Base-by-base conservation (phyloP, 768 basidiomycete genomes). In the Amanita fuliginea region DNA sequence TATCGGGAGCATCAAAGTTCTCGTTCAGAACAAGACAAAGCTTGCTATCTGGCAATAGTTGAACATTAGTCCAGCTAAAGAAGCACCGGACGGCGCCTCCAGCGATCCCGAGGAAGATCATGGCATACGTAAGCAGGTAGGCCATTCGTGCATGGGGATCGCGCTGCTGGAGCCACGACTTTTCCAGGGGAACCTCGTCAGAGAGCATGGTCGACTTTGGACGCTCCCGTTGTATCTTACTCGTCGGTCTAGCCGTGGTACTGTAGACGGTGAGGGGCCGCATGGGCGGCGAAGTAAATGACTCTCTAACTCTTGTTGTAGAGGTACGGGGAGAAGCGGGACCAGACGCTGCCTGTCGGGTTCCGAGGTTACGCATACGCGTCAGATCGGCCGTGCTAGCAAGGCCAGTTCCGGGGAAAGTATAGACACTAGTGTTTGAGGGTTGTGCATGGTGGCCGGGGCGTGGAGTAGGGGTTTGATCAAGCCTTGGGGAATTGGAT, bases 1-100 rank as follows among this genome's bases (percentile, higher is more conserved):
- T 69, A 40, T 73, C 63, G 41, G 74, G 74, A 61, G 72, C 70
- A 54, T 66, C 68, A 57, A 94, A 94, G 51, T 89, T 72, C 58
- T 94, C 91, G 43, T 86, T 75, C 54, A 95, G 65, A 6, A 94
- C 81, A 21, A 80, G 67, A 55, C 87, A 88, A 28, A 83, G 56
- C 42, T 72, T 70, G 16, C 62, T 65, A 7, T 36, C 35, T 13
- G 64, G 57, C 19, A 76, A 56, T 14, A 75, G 37, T 9, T 65
- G 60, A 2, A 84, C 82, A 47, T 71, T 67, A 46, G 59, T 63
- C 71, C 76, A 86, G 3, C 76, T 77, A 35, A 73, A 67, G 59
- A 73, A 86, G 57, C 76, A 78, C 8, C 77, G 70, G 6, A 78
- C 21, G 1, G 65, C 79, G 8, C 79, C 74, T 6, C 61, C 71